phyloP scores from a whole-genome alignment of 495 filamentous ascomycete genomes.

The Aspergillus sparsus region DNA sequence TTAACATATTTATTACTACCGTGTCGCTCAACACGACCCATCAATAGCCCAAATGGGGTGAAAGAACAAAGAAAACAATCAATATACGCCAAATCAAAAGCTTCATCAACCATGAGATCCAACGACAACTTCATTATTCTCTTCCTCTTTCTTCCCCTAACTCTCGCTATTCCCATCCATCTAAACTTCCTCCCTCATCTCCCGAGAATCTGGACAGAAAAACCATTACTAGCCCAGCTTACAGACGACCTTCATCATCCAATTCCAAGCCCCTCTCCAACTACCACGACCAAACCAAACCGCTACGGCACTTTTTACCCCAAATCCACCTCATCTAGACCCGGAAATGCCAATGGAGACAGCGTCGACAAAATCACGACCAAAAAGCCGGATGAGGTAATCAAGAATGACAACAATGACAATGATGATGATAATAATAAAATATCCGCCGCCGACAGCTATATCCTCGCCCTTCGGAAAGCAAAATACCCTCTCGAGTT shows the following conservation, averaged over 20 bases:
- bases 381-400: too few relatives aligned
- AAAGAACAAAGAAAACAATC: too few relatives aligned
- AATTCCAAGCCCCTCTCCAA: neutral
- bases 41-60: too few relatives aligned
- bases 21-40: too few relatives aligned
- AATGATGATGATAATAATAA: neutral
- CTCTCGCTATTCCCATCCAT: constrained; percentile 4
- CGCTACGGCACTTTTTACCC: too few relatives aligned
- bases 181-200: neutral
- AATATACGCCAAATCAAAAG: too few relatives aligned
- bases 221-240: neutral
- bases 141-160: neutral
- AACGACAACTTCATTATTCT: neutral
- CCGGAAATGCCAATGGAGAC: too few relatives aligned
- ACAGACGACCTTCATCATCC: neutral
- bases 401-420: too few relatives aligned
- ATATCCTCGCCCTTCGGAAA: neutral
- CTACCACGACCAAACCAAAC: too few relatives aligned
- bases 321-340: too few relatives aligned
- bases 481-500: neutral
- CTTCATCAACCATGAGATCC: neutral
- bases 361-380: too few relatives aligned
- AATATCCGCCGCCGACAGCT: neutral
- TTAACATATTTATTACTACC: neutral
- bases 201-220: neutral